Base-by-base conservation (phyloP, 768 basidiomycete species). In the Leccinellum albellum region DNA sequence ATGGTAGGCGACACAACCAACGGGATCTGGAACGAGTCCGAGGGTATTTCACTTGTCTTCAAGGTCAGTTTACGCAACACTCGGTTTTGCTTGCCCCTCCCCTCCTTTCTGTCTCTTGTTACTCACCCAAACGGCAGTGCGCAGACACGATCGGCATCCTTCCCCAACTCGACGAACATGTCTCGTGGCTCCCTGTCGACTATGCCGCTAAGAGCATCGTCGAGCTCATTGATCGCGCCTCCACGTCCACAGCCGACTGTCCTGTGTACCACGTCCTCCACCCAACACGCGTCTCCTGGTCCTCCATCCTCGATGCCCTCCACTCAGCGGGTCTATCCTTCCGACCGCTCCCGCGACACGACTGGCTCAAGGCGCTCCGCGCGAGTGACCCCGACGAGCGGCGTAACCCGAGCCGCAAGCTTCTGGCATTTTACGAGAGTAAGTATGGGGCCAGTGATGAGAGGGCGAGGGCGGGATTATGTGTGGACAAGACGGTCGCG, bases 161-260 rank as follows among this genome's bases (percentile, higher is more conserved):
- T 10, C 3, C 72, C 74, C 17, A 62, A 1, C 56, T 68, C 6
- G 65, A 72, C 8, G 75, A 77, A 63, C 64, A 26, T 4, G 63
- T 66, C 20, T 61, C 78, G 0, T 84, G 82, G 81, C 71, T 84
- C 2, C 81, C 83, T 0, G 80, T 83, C 51, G 75, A 85, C 69
- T 74, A 71, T 51, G 82, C 82, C 1, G 82, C 75, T 8, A 69
- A 69, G 32, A 75, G 74, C 17, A 80, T 84, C 58, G 61, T 72
- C 37, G 80, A 84, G 56, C 72, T 40, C 37, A 69, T 79, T 5
- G 28, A 47, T 1, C 50, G 62, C 15, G 54, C 61, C 33, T 12
- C n/a, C 53, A 70, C 13, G 23, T 72, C 40, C 50, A 65, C 29
- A 61, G 65, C 7, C 60, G 51, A n/a, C 29, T 28, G 28, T 6